Evolutionary conservation across 192 early-diverging fungal genomes (phyloP).

Genomic region (Spizellomyces sp.): DNA sequence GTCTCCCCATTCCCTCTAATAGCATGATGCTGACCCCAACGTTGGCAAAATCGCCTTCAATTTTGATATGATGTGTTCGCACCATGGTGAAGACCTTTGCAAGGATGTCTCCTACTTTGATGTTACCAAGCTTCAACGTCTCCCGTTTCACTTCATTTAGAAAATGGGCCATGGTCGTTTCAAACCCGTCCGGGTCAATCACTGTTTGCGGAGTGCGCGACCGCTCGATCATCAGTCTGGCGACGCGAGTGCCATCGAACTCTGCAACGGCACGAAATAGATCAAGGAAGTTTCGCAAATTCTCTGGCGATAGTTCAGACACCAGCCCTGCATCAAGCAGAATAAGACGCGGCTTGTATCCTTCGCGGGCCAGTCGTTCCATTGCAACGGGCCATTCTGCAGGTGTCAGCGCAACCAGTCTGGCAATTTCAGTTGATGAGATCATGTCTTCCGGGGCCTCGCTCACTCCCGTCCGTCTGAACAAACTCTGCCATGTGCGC

Average conservation of each 20-base stretch:
- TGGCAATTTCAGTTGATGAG: slow-evolving; percentile 3
- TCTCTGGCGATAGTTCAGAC: slow-evolving; percentile 69
- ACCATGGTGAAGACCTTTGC: slow-evolving; percentile 81
- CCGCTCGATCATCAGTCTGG: slow-evolving; percentile 84
- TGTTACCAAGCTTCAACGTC: slow-evolving; percentile 71
- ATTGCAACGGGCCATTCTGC: slow-evolving; percentile 22
- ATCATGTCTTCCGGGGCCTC: neutral
- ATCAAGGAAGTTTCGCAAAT: slow-evolving; percentile 88
- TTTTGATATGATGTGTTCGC: slow-evolving; percentile 85
- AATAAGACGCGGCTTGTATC: slow-evolving; percentile 72
- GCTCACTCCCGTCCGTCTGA: too few relatives aligned
- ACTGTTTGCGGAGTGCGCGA: slow-evolving; percentile 73
- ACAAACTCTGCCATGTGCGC: neutral
- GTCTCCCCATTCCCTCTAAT: slow-evolving; percentile 91
- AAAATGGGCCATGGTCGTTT: slow-evolving; percentile 76
- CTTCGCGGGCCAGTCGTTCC: neutral
- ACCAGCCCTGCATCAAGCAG: slow-evolving; percentile 94
- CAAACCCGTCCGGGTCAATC: slow-evolving; percentile 76
- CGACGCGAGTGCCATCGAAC: slow-evolving; percentile 84
- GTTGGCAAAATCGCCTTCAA: slow-evolving; percentile 96
- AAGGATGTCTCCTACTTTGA: slow-evolving; percentile 84
- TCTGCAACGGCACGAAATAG: slow-evolving; percentile 84
- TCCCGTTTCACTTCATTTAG: slow-evolving; percentile 66
- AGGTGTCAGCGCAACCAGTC: slow-evolving; percentile 9
- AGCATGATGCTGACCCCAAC: slow-evolving; percentile 89